Conservation (phyloP, 805 yeast genomes). For the Yarrowia osloensis region DNA sequence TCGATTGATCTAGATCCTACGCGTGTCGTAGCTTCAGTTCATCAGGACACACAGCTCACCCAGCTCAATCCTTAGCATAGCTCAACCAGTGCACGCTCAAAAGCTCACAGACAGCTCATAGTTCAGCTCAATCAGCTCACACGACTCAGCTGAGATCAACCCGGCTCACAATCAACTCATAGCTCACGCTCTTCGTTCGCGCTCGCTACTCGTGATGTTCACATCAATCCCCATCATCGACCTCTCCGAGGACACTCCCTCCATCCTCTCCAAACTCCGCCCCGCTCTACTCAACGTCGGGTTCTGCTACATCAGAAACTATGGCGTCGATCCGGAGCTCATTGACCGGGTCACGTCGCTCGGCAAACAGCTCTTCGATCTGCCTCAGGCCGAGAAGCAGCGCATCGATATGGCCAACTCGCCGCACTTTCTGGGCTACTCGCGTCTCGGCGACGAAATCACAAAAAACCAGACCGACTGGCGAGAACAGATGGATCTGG, state of each 20-base stretch:
- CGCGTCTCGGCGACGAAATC: conserved; percentile 24
- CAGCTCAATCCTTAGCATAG: no score
- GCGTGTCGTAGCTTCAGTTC: no score
- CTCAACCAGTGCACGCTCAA: no score
- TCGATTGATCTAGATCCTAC: no score
- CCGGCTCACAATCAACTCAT: no score
- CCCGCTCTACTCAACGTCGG: conserved; percentile 18
- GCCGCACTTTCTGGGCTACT: conserved; percentile 25
- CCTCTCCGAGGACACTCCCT: background rate
- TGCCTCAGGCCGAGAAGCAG: background rate
- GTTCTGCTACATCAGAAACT: conserved; percentile 18
- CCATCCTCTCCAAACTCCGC: conserved; percentile 4
- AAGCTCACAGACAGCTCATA: no score
- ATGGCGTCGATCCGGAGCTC: background rate
- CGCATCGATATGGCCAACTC: conserved; percentile 28
- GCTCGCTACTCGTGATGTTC: conserved; percentile 5
- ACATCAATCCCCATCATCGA: conserved; percentile 9
- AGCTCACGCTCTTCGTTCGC: no score
- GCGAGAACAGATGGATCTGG: conserved; percentile 31
- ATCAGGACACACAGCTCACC: no score
- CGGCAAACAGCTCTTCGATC: background rate
- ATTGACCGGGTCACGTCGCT: background rate
- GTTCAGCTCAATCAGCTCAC: no score
- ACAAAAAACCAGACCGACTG: conserved; percentile 17
- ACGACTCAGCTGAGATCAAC: no score